Evolutionary conservation across 2,329 filamentous ascomycete genomes (phyloP), one percentile per base, ranked within the genome.

Genomic region (Fonsecaea erecta): DNA sequence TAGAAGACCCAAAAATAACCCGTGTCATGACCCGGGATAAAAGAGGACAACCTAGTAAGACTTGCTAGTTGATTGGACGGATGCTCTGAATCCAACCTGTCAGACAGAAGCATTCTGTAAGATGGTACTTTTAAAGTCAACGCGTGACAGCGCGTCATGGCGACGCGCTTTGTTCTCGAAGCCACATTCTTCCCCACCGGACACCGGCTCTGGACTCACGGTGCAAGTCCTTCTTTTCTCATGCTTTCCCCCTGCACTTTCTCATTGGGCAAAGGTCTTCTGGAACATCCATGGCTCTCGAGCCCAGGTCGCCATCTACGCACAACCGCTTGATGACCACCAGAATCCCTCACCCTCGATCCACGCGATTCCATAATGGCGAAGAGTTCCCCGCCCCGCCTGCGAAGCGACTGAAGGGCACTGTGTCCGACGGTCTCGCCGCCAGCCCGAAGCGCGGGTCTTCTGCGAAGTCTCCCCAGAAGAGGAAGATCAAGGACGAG

Each of bases 261-360:
- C n/a, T 58, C 55, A 5, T 56, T 16, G 8, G 53, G n/a, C 24
- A 53, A 18, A 18, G 26, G 28, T n/a, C 21, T 30, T 30, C 7
- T 18, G 6, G 6, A 58, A 11, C 14, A 21, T 48, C 28, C 24
- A 70, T 71, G 69, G 66, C 62, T 34, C 63, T 70, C 12, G 59
- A 65, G 62, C 21, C 61, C 14, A 62, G 43, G 35, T 65, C 64
- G 12, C 60, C 56, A 12, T 70, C 70, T 4, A 57, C 54, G 9
- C 73, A 73, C 60, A 73, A 73, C 52, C 65, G 67, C 40, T 66
- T 74, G 52, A 69, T 74, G 65, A 69, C 71, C 5, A 69, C 53
- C n/a, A 68, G 66, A 52, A 71, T 75, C 24, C 68, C 68, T 11
- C 74, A 75, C 68, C 73, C 73, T 30, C 37, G 67, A 52, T 74